phyloP scores from a whole-genome alignment of 768 basidiomycete species.

The Tylopilus sp. region DNA sequence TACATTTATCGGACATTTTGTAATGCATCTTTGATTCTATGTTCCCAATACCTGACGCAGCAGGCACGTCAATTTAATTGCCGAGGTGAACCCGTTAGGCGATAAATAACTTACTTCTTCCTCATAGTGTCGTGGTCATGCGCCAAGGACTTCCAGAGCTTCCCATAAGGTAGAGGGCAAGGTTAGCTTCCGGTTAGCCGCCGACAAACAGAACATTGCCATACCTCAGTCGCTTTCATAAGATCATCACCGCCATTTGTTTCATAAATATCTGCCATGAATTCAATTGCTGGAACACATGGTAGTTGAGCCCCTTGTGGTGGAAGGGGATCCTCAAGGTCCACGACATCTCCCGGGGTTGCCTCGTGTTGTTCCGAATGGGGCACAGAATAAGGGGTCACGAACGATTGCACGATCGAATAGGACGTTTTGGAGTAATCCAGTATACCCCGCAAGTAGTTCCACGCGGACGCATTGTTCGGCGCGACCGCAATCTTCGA shows the following conservation, averaged over 20 bases:
- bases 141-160: conserved; percentile 73
- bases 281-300: conserved; percentile 76
- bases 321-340: conserved; percentile 75
- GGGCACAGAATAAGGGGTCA: conserved; percentile 55
- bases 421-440: conserved; percentile 59
- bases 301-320: conserved; percentile 66
- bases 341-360: conserved; percentile 47
- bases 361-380: conserved; percentile 26
- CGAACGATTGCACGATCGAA: conserved; percentile 53
- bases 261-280: conserved; percentile 76
- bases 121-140: conserved; percentile 70
- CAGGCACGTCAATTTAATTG: conserved; percentile 25
- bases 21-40: conserved; percentile 57
- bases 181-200: conserved; percentile 5
- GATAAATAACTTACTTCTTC: conserved; percentile 54
- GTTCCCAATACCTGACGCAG: conserved; percentile 67
- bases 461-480: conserved; percentile 95
- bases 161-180: conserved; percentile 11
- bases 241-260: conserved; percentile 47
- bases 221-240: conserved; percentile 49
- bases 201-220: conserved; percentile 1
- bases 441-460: conserved; percentile 88
- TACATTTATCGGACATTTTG: conserved; percentile 22
- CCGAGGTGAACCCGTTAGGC: conserved; percentile 12
- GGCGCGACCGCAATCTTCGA: conserved; percentile 81